phyloP scores from a whole-genome alignment of 345 rosid genomes.

The Acer saccharum region DNA sequence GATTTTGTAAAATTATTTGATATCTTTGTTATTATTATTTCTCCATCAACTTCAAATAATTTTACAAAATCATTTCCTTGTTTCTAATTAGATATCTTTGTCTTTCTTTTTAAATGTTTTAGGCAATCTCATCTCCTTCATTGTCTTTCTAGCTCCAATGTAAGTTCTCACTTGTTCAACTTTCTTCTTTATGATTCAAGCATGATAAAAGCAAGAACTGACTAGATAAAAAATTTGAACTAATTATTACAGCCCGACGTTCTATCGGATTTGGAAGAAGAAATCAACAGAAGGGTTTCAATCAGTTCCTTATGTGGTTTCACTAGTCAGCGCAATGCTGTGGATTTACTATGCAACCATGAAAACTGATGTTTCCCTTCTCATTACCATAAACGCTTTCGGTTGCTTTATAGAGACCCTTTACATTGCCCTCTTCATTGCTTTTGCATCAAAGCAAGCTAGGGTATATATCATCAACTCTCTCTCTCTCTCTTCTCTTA shows the following conservation, averaged over 20 bases:
- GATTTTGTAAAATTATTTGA: background rate
- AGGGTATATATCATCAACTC: conserved; percentile 34
- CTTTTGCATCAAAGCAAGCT: conserved; percentile 53
- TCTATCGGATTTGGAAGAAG: conserved; percentile 57
- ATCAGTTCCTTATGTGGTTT: conserved; percentile 62
- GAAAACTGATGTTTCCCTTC: conserved; percentile 59
- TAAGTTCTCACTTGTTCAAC: conserved; percentile 19
- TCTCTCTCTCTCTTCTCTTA: background rate
- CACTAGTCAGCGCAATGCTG: conserved; percentile 68
- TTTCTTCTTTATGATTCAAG: background rate
- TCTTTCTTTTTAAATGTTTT: background rate
- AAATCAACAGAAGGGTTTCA: conserved; percentile 82
- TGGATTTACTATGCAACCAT: conserved; percentile 66
- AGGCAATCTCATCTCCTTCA: conserved; percentile 37
- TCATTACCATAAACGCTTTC: conserved; percentile 62
- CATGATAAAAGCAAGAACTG: background rate
- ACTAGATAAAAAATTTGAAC: background rate
- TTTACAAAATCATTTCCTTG: background rate
- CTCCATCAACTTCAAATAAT: background rate
- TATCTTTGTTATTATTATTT: background rate
- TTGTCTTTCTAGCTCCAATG: conserved; percentile 43
- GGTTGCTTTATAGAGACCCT: conserved; percentile 67
- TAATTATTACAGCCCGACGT: conserved; percentile 57
- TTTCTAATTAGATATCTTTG: background rate
- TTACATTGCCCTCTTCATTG: conserved; percentile 54